Base-by-base conservation (phyloP, 1,284 basidiomycete genomes). In the Meripilus lineatus region DNA sequence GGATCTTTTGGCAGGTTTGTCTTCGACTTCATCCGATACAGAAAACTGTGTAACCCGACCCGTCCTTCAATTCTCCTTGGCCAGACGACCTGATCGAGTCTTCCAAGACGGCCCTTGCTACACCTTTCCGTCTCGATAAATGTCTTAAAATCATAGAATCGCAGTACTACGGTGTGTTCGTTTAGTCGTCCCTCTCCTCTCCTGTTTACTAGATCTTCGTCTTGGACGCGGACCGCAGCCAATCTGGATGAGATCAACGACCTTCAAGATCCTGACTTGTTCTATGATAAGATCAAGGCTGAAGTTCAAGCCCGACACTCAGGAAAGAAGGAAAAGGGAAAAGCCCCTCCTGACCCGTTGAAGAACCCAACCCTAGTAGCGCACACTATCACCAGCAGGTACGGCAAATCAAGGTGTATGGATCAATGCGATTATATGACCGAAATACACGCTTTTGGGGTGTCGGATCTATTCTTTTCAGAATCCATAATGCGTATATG, bases 401-500 rank as follows among this genome's bases (percentile, higher is more conserved):
- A 59, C 32, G 67, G 32, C 23, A 28, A 23, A 14, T n/a, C n/a
- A n/a, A n/a, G n/a, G 33, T 40, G 24, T 13, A 3, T 15, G 14
- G 30, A 5, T n/a, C 14, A 8, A 17, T 7, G 22, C 13, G 28
- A 20, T 2, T 28, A 32, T 7, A 14, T 32, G 24, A 17, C 7
- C 24, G 32, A n/a, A 42, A 38, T 33, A 20, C 17, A 18, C 11
- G 21, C 10, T 25, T 15, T 33, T 24, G 28, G n/a, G n/a, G n/a
- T n/a, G 28, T 30, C 28, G 8, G 28, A 30, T n/a, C 22, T 36
- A 43, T 32, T 32, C n/a, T n/a, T n/a, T n/a, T 38, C 39, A 88
- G 84, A 59, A 71, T 89, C 42, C 86, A 89, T 60, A 89, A 89
- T 58, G 62, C 77, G 4, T 87, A 86, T 61, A 77, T 84, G 74